phyloP scores from a whole-genome alignment of 768 basidiomycete genomes.

The Leccinum fibrillosum region DNA sequence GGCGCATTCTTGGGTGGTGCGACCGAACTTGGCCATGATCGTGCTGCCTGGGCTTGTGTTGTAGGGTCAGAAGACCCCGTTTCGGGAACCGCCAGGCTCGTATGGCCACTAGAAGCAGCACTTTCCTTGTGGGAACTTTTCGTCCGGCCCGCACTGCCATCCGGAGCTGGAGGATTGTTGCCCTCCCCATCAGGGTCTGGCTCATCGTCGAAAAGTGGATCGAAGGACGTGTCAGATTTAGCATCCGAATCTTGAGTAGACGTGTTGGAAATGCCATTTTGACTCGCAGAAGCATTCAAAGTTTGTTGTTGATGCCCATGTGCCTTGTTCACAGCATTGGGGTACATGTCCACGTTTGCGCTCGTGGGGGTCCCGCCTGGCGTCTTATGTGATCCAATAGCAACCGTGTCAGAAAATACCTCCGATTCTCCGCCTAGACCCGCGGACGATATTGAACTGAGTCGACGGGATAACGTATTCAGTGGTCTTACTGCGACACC shows the following conservation, averaged over 20 bases:
- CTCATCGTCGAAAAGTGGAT: slow-evolving; percentile 89
- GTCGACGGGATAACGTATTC: slow-evolving; percentile 34
- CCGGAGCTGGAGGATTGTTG: slow-evolving; percentile 18
- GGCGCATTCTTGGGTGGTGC: slow-evolving; percentile 73
- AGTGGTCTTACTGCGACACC: slow-evolving; percentile 75
- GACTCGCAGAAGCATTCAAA: slow-evolving; percentile 19
- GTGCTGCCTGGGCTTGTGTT: slow-evolving; percentile 21
- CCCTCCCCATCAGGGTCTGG: slow-evolving; percentile 57
- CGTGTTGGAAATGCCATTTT: slow-evolving; percentile 23
- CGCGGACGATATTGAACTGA: slow-evolving; percentile 26
- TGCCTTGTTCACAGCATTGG: slow-evolving; percentile 17
- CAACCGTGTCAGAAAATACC: slow-evolving; percentile 11
- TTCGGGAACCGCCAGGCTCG: slow-evolving; percentile 31
- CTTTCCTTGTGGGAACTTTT: slow-evolving; percentile 16
- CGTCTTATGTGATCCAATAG: slow-evolving; percentile 8
- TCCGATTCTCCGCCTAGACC: slow-evolving; percentile 22
- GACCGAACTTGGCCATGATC: slow-evolving; percentile 34
- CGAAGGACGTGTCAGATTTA: slow-evolving; percentile 78
- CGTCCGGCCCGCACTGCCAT: slow-evolving; percentile 17
- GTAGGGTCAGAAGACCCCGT: slow-evolving; percentile 19
- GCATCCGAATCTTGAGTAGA: slow-evolving; percentile 48
- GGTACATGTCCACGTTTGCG: slow-evolving; percentile 22
- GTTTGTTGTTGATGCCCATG: slow-evolving; percentile 14
- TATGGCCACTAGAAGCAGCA: slow-evolving; percentile 7
- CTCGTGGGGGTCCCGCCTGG: slow-evolving; percentile 14